These are phyloP conservation scores for Bonia amplexicaulis DNA, from an alignment of 176 grass and related monocot genomes.

Conservation along the genomic window DNA sequence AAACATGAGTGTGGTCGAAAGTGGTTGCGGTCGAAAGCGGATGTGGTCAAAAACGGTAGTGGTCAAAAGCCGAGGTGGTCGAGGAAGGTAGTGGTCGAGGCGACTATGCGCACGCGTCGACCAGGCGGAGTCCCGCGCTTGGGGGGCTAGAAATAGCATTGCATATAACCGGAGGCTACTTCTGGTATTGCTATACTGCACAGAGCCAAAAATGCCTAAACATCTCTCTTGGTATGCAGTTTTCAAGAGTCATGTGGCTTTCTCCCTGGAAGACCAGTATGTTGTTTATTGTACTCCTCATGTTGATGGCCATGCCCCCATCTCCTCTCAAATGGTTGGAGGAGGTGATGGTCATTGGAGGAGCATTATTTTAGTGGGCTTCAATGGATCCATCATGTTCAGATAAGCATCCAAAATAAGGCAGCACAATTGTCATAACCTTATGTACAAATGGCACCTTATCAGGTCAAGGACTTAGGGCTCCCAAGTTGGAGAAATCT, in stretches of 20 bases:
- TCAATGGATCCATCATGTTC: not conserved
- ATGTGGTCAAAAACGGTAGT: too few species aligned
- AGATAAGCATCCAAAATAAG: constrained; percentile 8
- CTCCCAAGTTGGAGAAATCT: not conserved
- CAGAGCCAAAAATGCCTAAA: too few species aligned
- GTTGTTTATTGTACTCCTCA: constrained; percentile 7
- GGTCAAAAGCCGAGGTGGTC: too few species aligned
- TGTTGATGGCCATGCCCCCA: not conserved
- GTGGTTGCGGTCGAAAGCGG: too few species aligned
- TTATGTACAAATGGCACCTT: not conserved
- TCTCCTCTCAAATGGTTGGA: not conserved
- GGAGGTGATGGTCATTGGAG: too few species aligned
- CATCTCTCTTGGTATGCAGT: not conserved
- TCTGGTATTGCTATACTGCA: too few species aligned
- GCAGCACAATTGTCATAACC: not conserved
- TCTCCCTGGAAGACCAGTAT: constrained; percentile 12
- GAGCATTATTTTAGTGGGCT: not conserved
- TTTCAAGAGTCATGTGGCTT: not conserved
- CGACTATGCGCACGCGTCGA: too few species aligned
- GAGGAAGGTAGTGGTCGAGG: too few species aligned
- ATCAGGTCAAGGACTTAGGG: not conserved
- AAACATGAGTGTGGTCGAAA: too few species aligned
- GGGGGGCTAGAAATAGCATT: too few species aligned
- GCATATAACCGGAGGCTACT: too few species aligned
- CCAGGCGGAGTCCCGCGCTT: too few species aligned